Evolutionary conservation across 805 yeast genomes (phyloP).

Genomic region (Kazachstania bromeliacearum): DNA sequence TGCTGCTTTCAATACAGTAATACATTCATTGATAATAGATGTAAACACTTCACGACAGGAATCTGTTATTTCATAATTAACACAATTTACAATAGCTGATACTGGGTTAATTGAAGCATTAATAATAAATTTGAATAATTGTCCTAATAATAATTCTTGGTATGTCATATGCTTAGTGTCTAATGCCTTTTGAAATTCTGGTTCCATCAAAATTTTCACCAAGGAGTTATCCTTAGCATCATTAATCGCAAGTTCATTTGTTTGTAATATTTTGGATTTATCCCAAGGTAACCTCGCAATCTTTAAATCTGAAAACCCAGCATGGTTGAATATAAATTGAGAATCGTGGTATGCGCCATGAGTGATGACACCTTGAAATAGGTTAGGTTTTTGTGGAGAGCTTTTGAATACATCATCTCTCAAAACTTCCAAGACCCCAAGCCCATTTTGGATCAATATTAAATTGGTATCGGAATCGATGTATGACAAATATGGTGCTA

Average conservation of each 20-base stretch:
- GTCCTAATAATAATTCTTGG: slow-evolving; percentile 45
- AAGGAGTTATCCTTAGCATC: slow-evolving; percentile 19
- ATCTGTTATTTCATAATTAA: slow-evolving; percentile 64
- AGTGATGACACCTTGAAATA: slow-evolving; percentile 68
- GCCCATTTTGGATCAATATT: slow-evolving; percentile 76
- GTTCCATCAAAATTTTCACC: slow-evolving; percentile 21
- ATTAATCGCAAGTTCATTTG: slow-evolving; percentile 3
- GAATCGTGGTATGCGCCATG: slow-evolving; percentile 65
- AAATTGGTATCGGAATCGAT: slow-evolving; percentile 49
- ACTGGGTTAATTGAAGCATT: slow-evolving; percentile 79
- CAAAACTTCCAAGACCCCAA: slow-evolving; percentile 64
- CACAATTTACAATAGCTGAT: slow-evolving; percentile 66
- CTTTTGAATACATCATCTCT: slow-evolving; percentile 46
- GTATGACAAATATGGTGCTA: slow-evolving; percentile 42
- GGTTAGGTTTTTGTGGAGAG: slow-evolving; percentile 38
- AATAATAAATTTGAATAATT: slow-evolving; percentile 65
- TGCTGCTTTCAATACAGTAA: slow-evolving; percentile 24
- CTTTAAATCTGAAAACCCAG: slow-evolving; percentile 56
- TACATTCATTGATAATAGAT: slow-evolving; percentile 28
- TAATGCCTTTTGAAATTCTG: slow-evolving; percentile 19
- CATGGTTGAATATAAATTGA: slow-evolving; percentile 42
- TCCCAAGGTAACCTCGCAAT: slow-evolving; percentile 47
- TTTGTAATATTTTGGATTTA: slow-evolving; percentile 15
- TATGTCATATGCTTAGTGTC: slow-evolving; percentile 30
- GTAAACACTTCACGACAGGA: slow-evolving; percentile 32